Evolutionary conservation across 495 filamentous ascomycete species (phyloP), one percentile per base, ranked within the genome.

Genomic region (Annulohypoxylon nitens): DNA sequence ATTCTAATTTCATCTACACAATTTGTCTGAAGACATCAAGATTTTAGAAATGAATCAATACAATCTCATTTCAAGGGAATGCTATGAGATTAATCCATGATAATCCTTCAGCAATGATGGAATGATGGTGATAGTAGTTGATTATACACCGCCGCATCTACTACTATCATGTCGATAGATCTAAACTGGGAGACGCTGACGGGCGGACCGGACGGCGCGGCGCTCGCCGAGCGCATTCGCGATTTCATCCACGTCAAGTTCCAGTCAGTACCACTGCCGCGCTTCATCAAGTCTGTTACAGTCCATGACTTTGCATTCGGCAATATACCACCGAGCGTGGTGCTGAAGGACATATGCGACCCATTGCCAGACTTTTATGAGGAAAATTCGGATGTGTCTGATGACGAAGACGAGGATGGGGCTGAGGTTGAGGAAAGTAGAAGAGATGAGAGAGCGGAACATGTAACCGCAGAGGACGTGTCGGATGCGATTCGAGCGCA

Each of bases 351-450:
- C 75, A 93, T 99, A 67, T 95, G 95, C 75, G 95, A 98, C 79
- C 96, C 96, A 0, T 88, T 98, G 53, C 88, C 93, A 2, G 96
- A 98, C 71, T 99, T 99, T 77, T 99, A 99, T 83, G 97, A 98
- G 75, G 92, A 93, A 73, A 91, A 93, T 54, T 85, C 89, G 10
- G 86, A 86, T 39, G 79, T 80, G 5, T 80, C 83, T 20, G 81
- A 84, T 39, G 82, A 84, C 14, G 84, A 83, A 0, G 79, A 81
- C 11, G 84, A 83, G 0, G 79, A 81, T 0, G 82, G 84, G 1
- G 81, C 81, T 18, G 80, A 80, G 12, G 78, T 72, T 2, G 50
- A 26, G 4, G 71, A 77, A 6, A 79, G 82, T 6, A 77, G 81
- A 33, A 61, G 65, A 4, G 67, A 76, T 51, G 69, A 61, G 10